Evolutionary conservation across 2,329 filamentous ascomycete genomes (phyloP).

Genomic region (Botrytis pseudocinerea): DNA sequence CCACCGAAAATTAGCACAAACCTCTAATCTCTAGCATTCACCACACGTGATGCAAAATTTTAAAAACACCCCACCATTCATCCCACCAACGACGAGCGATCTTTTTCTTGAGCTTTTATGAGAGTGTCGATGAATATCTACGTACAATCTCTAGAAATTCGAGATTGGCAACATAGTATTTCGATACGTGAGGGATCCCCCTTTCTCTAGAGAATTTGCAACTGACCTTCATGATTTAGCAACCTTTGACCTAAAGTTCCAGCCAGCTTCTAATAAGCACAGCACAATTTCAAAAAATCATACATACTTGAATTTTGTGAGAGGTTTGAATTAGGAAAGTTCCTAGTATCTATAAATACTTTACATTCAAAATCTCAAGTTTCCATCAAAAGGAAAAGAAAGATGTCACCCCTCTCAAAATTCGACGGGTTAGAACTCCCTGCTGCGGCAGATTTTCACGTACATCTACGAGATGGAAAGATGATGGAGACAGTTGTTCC

Average conservation of each 20-base stretch:
- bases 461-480: conserved; percentile 43
- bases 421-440: conserved; percentile 51
- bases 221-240: not conserved
- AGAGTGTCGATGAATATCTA: not conserved
- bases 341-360: not conserved
- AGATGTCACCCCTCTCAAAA: conserved; percentile 12
- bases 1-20: not conserved
- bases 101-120: not conserved
- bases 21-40: not conserved
- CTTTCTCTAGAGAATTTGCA: not conserved
- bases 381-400: not conserved
- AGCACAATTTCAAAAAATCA: not conserved
- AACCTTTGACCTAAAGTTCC: not conserved
- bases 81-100: conserved; percentile 6
- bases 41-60: conserved; percentile 3
- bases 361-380: not conserved
- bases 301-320: not conserved
- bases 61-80: conserved; percentile 12
- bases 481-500: conserved; percentile 59
- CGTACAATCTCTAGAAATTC: not conserved
- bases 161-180: not conserved
- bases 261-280: not conserved
- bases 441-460: conserved; percentile 60
- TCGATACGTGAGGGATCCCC: not conserved
- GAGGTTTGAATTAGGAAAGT: not conserved